Base-by-base conservation (phyloP, 164 flowering plant genomes). In the Dillenia turbinata region DNA sequence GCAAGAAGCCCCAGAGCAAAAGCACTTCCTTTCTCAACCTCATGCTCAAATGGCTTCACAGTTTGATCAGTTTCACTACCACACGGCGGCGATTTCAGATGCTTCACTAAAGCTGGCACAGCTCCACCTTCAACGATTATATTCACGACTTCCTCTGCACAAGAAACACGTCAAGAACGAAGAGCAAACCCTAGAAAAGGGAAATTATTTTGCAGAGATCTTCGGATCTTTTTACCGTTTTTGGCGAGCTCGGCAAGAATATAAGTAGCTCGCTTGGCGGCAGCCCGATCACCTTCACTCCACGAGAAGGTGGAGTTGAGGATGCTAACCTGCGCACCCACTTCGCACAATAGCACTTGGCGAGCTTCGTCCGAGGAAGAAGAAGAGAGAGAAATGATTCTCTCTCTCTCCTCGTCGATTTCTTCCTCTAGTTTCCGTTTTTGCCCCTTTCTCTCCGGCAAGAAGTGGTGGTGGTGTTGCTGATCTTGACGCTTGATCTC, bases 21-120 rank as follows among this genome's bases (percentile, higher is more conserved):
- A 10, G 96, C 96, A 57, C 91, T 78, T 22, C 89, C 96, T 61
- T 88, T 88, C 84, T 88, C 97, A 9, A 91, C 97, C 67, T 91
- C 97, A 44, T 86, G 93, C 79, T 88, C 97, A 53, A 70, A 75
- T 19, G 89, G 87, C 86, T 70, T 85, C 52, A 54, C 44, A 19
- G 56, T 66, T 16, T 55, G 70, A 24, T 77, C 84, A 10, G 57
- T 68, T 13, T 81, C 88, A 44, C 69, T 56, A 2, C 9, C 44
- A 26, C 17, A 47, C 17, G 82, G 79, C 17, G 97, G 95, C 19
- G 85, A 71, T 62, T 83, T 81, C 5, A 91, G 83, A 73, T 88
- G 97, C 77, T 74, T 84, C 66, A 91, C 95, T 60, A 91, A 65
- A 44, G 83, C 93, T 15, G 89, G 90, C 43, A 91, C 93, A 1